Base-by-base conservation (phyloP, 208 protist species). In the Leptomonas seymouri region DNA sequence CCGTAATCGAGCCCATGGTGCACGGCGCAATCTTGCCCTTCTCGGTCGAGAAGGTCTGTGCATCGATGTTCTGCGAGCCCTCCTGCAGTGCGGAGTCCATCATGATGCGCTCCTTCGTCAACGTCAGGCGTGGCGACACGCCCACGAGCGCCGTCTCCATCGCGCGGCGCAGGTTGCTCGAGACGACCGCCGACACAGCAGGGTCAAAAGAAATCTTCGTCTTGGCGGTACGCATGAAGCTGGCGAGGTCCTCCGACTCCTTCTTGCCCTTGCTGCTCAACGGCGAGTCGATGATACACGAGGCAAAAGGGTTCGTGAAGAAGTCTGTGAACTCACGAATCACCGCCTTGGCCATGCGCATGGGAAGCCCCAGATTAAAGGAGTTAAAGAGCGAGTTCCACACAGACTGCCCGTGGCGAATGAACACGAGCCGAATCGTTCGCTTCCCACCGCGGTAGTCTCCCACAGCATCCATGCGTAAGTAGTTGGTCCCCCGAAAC, bases 341-440 rank as follows among this genome's bases (percentile, higher is more conserved):
- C 3, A 81, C 36, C 25, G 85, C 78, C 57, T 85, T 80, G 30
- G 89, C 59, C 36, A 88, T 59, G 45, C 92, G 89, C 41, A 84
- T 27, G 9, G 90, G 87, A 72, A 89, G 90, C 5, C 67, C 74
- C 0, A 78, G 12, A 31, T 81, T 84, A 60, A 84, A 84, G 20
- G 78, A 79, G 80, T 96, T 97, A 79, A 95, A 96, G 42, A 97
- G 71, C 12, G 89, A 92, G 80, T 98, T 98, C 93, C 94, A 98
- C n/a, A 94, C 86, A 0, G 90, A 96, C 80, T 98, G 92, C 9
- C 94, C 94, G 72, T 98, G 94, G 16, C 94, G 88, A 60, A 98
- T 81, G 57, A 98, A 97, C n/a, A 96, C 84, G 11, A 98, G 57
- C n/a, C 89, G 82, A 51, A 97, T 85, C 5, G 70, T 81, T 31